Evolutionary conservation across 768 basidiomycete genomes (phyloP), one percentile per base, ranked within the genome.

Genomic region (Suillus luteus): DNA sequence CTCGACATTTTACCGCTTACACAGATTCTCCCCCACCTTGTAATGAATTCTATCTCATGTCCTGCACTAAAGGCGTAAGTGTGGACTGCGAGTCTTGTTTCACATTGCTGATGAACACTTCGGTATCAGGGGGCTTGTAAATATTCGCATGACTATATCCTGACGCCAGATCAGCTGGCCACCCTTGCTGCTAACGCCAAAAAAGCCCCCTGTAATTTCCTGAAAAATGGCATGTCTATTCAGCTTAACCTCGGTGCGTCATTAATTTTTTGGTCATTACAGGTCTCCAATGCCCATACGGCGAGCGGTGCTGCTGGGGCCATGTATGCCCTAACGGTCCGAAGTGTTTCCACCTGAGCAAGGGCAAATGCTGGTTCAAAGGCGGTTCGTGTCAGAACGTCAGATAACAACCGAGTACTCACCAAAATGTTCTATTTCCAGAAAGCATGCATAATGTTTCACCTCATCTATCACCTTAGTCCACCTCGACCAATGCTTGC

Each of bases 281-380:
- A 92, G 91, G 89, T 37, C 78, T 88, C 33, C 83, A 82, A 60
- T 93, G 91, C 67, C 90, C 91, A n/a, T 87, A 87, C 66, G 91
- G 88, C 48, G 84, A 86, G 49, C 78, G 78, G 64, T 93, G 91
- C 70, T 92, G 91, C 74, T 93, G 91, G 90, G 92, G 92, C 9
- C 92, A 93, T 72, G 79, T 85, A 27, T 93, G 92, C 69, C 92
- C 92, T 15, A 89, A 88, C 67, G 92, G 92, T n/a, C 81, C 83
- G 19, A 85, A 84, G 69, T 90, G 88, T 69, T 78, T 75, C 54
- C 89, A 90, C 73, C 77, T 89, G 37, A 85, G 84, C 76, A 91
- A 89, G 71, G 91, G 91, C 49, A 92, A 89, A 76, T 93, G 92
- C 72, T 92, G 92, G 90, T 93, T 93, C 76, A 92, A 93, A 83